These are phyloP conservation scores for Aspergillus sp. DNA, from an alignment of 2,329 filamentous ascomycete genomes.

Conservation along the genomic window DNA sequence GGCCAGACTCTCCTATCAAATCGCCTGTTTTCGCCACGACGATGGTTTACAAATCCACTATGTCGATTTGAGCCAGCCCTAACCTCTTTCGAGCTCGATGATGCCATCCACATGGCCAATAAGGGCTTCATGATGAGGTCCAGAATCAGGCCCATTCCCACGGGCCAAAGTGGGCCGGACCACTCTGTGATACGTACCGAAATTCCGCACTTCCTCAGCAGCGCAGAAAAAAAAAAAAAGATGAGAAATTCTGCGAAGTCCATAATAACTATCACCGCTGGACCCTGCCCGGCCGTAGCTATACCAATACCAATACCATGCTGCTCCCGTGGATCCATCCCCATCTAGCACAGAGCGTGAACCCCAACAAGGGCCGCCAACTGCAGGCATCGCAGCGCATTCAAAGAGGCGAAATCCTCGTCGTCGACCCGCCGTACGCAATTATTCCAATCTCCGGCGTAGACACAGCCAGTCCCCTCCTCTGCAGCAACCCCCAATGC, in stretches of 20 bases:
- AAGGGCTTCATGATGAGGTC: neutral
- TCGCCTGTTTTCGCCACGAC: neutral
- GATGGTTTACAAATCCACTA: neutral
- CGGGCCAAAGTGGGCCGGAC: neutral
- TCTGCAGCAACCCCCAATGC: slow-evolving; percentile 33
- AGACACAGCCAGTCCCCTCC: slow-evolving; percentile 8
- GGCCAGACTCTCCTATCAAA: neutral
- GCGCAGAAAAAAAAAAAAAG: neutral
- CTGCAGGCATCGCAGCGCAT: slow-evolving; percentile 25
- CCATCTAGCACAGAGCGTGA: slow-evolving; percentile 25
- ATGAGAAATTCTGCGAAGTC: neutral
- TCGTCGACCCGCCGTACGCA: slow-evolving; percentile 32
- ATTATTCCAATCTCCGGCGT: slow-evolving; percentile 24
- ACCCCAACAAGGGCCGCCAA: slow-evolving; percentile 33
- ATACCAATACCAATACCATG: neutral
- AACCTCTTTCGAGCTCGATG: neutral
- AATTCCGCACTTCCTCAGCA: neutral
- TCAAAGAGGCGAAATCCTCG: slow-evolving; percentile 25
- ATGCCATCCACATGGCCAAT: neutral
- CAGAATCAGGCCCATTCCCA: neutral
- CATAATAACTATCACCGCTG: neutral
- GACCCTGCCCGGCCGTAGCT: neutral
- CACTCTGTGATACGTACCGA: neutral
- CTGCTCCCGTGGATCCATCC: slow-evolving; percentile 28
- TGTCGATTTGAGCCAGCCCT: neutral